Percentiles rank a stretch among this genome's conserved stretches.
These are phyloP conservation scores for Gautieria morchelliformis DNA, from an alignment of 768 basidiomycete species.

Conservation along the genomic window DNA sequence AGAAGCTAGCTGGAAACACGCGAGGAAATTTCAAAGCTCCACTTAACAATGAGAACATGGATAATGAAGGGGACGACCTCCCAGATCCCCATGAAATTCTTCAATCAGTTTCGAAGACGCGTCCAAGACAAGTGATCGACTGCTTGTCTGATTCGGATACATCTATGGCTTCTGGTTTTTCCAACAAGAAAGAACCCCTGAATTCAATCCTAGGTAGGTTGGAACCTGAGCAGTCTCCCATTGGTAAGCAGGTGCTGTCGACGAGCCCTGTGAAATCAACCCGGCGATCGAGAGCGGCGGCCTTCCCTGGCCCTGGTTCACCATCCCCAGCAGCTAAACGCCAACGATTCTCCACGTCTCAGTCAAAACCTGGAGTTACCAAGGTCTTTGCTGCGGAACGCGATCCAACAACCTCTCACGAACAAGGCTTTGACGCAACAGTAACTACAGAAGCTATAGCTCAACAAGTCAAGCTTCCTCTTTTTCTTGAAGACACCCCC, in stretches of 20 bases:
- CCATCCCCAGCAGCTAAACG: too few species aligned
- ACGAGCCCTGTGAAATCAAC: too few species aligned
- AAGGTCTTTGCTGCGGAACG: too few species aligned
- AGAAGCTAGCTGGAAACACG: not conserved
- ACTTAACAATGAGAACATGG: conserved; percentile 25
- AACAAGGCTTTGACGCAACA: not conserved
- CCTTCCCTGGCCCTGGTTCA: too few species aligned
- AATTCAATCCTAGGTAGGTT: not conserved
- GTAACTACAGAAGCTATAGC: not conserved
- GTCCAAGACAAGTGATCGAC: not conserved
- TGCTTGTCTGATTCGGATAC: not conserved
- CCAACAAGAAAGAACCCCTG: not conserved
- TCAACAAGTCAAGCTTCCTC: not conserved
- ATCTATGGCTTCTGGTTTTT: not conserved
- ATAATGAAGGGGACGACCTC: conserved; percentile 34
- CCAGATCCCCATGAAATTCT: conserved; percentile 24
- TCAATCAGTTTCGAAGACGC: not conserved
- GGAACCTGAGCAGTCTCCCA: not conserved
- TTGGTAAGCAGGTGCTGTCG: too few species aligned
- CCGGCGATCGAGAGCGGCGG: too few species aligned
- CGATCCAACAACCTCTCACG: too few species aligned
- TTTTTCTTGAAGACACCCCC: not conserved
- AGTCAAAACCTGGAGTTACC: too few species aligned
- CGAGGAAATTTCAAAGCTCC: conserved; percentile 28
- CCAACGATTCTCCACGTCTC: too few species aligned